These are phyloP conservation scores for Vigna nakashimae DNA, from an alignment of 306 rosid genomes.

Conservation along the genomic window DNA sequence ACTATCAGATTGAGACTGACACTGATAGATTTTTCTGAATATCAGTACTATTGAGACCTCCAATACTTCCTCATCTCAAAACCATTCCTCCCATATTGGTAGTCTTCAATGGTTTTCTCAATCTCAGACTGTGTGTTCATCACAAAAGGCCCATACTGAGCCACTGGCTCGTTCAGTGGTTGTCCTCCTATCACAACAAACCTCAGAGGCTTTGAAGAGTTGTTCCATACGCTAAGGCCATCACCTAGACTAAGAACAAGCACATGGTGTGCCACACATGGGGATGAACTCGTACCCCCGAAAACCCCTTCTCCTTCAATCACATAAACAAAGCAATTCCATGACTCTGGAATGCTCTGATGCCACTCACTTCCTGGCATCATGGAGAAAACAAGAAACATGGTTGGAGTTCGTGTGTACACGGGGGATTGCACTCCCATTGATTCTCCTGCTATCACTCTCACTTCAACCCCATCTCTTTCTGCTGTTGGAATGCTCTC, in stretches of 20 bases:
- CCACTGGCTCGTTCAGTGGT: constrained; percentile 86
- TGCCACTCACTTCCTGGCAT: constrained; percentile 65
- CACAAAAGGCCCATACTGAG: constrained; percentile 91
- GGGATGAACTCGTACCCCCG: constrained; percentile 58
- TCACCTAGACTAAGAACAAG: constrained; percentile 78
- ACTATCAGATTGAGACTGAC: not conserved
- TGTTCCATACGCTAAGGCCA: constrained; percentile 82
- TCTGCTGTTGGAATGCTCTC: constrained; percentile 67
- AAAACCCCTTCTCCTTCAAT: constrained; percentile 89
- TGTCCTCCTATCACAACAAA: constrained; percentile 79
- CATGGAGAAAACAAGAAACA: constrained; percentile 80
- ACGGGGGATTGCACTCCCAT: constrained; percentile 81
- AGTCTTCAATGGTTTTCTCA: constrained; percentile 78
- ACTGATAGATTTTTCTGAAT: not conserved
- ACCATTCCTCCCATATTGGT: constrained; percentile 69
- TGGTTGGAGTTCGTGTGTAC: constrained; percentile 84
- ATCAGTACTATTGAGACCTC: constrained; percentile 66
- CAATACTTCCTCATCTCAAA: constrained; percentile 83
- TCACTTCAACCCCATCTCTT: constrained; percentile 80
- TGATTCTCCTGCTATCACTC: constrained; percentile 87
- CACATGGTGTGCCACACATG: constrained; percentile 61
- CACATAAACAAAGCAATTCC: constrained; percentile 83
- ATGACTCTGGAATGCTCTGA: constrained; percentile 75
- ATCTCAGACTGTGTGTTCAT: constrained; percentile 94
- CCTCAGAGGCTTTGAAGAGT: constrained; percentile 69